Conservation (phyloP, 2,329 filamentous ascomycete genomes). For the Fusarium cyanostomum region DNA sequence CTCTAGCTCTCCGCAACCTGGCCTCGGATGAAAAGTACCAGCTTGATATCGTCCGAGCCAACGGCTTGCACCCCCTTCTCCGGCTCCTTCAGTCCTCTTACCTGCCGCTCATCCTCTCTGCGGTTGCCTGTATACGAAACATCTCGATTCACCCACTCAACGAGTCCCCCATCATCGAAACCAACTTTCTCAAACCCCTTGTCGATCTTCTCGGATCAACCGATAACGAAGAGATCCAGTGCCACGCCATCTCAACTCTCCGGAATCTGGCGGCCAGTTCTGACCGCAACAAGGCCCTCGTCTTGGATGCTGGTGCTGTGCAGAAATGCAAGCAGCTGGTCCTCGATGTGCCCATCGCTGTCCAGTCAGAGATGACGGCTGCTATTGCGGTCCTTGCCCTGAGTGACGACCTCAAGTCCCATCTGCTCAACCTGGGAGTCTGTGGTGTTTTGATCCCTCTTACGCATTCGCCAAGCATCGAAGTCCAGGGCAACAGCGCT, state of each 20-base stretch:
- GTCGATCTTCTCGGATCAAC: conserved; percentile 94
- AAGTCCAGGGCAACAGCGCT: conserved; percentile 98
- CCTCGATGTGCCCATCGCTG: conserved; percentile 88
- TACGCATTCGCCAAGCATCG: conserved; percentile 94
- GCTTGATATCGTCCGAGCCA: conserved; percentile 92
- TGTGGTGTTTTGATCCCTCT: conserved; percentile 96
- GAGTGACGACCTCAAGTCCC: conserved; percentile 93
- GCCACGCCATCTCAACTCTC: conserved; percentile 96
- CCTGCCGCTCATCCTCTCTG: conserved; percentile 92
- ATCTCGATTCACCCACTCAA: conserved; percentile 98
- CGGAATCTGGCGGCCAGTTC: conserved; percentile 96
- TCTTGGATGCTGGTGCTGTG: conserved; percentile 93
- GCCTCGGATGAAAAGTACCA: conserved; percentile 99
- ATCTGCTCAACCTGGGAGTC: conserved; percentile 89
- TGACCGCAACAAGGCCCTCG: conserved; percentile 97
- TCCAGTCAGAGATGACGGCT: conserved; percentile 99
- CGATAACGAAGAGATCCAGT: conserved; percentile 98
- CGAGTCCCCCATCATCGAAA: conserved; percentile 98
- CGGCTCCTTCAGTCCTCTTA: conserved; percentile 95
- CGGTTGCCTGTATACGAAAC: conserved; percentile 97
- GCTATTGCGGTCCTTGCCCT: conserved; percentile 95
- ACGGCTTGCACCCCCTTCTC: conserved; percentile 84
- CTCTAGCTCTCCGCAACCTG: conserved; percentile 90
- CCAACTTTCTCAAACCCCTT: conserved; percentile 91
- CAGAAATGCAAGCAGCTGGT: conserved; percentile 99